Base-by-base conservation (phyloP, 139 green algal species). In the Monoraphidium neglectum region DNA sequence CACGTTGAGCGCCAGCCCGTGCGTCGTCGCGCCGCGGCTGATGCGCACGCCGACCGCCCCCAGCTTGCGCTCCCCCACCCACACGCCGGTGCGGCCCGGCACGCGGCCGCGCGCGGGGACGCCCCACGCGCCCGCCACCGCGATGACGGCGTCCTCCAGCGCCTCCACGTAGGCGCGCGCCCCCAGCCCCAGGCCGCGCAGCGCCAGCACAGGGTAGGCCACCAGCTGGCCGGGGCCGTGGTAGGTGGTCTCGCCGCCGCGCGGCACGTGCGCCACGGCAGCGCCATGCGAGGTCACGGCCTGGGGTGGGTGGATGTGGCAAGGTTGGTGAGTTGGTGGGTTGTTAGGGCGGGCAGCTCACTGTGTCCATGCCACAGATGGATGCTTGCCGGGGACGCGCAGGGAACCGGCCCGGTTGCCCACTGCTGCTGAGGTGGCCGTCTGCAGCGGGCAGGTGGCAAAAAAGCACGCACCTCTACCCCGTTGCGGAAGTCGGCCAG, bases 201-300 rank as follows among this genome's bases (percentile, higher is more conserved):
- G 74, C 61, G 83, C 86, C 0, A 98, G 28, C 0, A 99, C 91
- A 0, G 96, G 96, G 76, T 99, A 99, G 0, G 91, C 80, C 8
- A 99, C 92, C 28, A 96, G 67, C 87, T 98, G 95, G 28, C 95
- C 94, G 1, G 95, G 95, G 5, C 92, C 94, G 81, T 98, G 95
- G 83, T 86, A 98, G 0, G 95, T 98, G 1, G 90, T 90, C 74
- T 98, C 90, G 15, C 94, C 94, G 35, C 94, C 94, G 6, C 94
- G 75, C 0, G 83, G 81, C 16, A 81, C 64, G 0, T 21, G 47
- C 30, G 77, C 23, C 3, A 93, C 77, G 0, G 90, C 83, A 0
- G 78, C 77, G 35, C 82, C 84, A 1, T 43, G 33, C 3, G 43
- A 4, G 12, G 0, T 18, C 35, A 73, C 61, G 10, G 71, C 69